Evolutionary conservation across 331 rosid genomes (phyloP).

Genomic region (Telfairia occidentalis): DNA sequence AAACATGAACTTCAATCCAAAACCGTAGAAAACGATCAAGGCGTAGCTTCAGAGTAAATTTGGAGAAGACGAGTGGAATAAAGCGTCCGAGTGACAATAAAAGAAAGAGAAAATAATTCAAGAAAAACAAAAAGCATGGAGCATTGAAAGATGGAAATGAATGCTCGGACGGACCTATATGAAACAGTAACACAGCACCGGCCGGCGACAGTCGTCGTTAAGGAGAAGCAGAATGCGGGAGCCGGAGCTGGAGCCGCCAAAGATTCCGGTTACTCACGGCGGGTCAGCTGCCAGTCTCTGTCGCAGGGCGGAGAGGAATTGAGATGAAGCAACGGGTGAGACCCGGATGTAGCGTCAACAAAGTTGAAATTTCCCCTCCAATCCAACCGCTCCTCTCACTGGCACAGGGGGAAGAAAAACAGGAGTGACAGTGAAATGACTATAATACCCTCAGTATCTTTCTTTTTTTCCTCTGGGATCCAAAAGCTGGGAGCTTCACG

Average conservation of each 20-base stretch:
- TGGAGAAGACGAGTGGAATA: conserved; percentile 20
- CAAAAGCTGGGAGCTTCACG: conserved; percentile 18
- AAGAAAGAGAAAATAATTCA: neutral
- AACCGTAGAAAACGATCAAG: neutral
- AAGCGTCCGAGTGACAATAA: conserved; percentile 9
- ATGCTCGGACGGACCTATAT: conserved; percentile 14
- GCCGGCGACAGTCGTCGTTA: neutral
- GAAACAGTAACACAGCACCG: conserved; percentile 31
- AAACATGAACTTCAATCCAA: conserved; percentile 1
- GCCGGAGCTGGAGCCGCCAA: neutral
- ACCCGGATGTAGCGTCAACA: conserved; percentile 23
- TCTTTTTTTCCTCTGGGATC: neutral
- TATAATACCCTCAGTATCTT: conserved; percentile 15
- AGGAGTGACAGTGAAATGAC: neutral
- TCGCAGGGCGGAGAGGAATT: conserved; percentile 15
- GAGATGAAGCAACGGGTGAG: conserved; percentile 5
- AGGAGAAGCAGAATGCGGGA: conserved; percentile 20
- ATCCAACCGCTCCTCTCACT: conserved; percentile 1
- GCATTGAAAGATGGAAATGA: neutral
- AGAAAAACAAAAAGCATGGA: conserved; percentile 10
- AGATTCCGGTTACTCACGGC: neutral
- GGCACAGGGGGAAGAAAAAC: too few relatives aligned
- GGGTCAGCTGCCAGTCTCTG: conserved; percentile 4
- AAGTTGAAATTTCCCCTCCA: conserved; percentile 16
- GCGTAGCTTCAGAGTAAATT: conserved; percentile 23